phyloP scores from a whole-genome alignment of 129 eudicot species.

The Sambucus nigra region DNA sequence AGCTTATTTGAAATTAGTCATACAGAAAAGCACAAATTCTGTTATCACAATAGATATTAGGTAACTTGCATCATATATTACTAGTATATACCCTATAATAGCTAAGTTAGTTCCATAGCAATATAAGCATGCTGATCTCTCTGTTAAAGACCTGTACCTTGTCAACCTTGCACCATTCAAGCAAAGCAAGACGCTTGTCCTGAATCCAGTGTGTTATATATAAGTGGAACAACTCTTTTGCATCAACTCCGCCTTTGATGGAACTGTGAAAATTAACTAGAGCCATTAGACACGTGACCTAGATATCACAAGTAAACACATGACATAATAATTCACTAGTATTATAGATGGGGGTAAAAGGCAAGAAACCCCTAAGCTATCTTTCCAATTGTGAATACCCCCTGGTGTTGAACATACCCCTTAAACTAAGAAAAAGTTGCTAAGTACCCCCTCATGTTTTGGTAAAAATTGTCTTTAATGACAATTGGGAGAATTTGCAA shows the following conservation, averaged over 20 bases:
- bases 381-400: too few species aligned
- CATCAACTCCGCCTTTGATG: constrained; percentile 66
- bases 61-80: neutral
- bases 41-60: neutral
- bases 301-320: neutral
- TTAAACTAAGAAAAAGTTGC: too few species aligned
- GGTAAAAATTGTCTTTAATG: too few species aligned
- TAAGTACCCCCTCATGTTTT: too few species aligned
- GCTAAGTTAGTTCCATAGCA: too few species aligned
- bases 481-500: too few species aligned
- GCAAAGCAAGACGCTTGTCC: constrained; percentile 51
- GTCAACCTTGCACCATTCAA: constrained; percentile 60
- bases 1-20: neutral
- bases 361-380: too few species aligned
- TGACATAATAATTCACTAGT: neutral
- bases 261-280: constrained; percentile 24
- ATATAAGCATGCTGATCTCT: too few species aligned
- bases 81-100: neutral
- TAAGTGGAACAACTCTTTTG: constrained; percentile 58
- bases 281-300: neutral
- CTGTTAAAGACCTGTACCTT: constrained; percentile 34
- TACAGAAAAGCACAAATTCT: neutral
- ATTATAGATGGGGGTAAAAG: too few species aligned
- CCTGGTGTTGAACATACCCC: too few species aligned
- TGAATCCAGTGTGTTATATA: constrained; percentile 52